Conservation (phyloP, 225 moss, liverwort and hornwort species). For the Lunularia cruciata region DNA sequence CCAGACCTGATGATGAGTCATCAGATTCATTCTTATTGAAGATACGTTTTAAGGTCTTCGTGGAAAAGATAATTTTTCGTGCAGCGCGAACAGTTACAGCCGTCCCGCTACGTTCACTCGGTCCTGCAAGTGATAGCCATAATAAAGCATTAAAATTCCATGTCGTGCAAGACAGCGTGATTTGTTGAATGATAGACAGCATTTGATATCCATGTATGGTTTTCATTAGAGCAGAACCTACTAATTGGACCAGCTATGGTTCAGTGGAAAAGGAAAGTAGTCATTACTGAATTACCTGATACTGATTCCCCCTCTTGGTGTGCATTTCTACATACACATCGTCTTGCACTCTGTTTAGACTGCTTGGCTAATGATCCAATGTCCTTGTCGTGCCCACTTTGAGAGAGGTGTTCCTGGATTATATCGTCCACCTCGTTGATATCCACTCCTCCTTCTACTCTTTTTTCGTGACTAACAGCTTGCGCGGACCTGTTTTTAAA, state of each 20-base stretch:
- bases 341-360: not conserved
- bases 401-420: not conserved
- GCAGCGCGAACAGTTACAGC: not conserved
- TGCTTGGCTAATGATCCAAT: not conserved
- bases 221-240: no score
- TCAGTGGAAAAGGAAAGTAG: no score
- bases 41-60: not conserved
- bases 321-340: not conserved
- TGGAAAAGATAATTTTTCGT: conserved; percentile 11
- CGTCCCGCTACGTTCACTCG: not conserved
- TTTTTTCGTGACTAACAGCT: not conserved
- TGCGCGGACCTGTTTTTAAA: not conserved
- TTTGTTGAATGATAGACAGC: no score
- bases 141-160: not conserved
- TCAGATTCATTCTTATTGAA: conserved; percentile 25
- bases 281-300: conserved; percentile 2
- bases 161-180: not conserved
- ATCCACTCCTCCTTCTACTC: no score
- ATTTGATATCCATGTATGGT: no score
- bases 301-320: not conserved
- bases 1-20: conserved; percentile 39
- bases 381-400: not conserved
- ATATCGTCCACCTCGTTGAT: not conserved
- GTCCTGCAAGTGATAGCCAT: conserved; percentile 17
- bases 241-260: no score